phyloP scores from a whole-genome alignment of 1,139 yeast species.

The Geotrichum candidum region DNA sequence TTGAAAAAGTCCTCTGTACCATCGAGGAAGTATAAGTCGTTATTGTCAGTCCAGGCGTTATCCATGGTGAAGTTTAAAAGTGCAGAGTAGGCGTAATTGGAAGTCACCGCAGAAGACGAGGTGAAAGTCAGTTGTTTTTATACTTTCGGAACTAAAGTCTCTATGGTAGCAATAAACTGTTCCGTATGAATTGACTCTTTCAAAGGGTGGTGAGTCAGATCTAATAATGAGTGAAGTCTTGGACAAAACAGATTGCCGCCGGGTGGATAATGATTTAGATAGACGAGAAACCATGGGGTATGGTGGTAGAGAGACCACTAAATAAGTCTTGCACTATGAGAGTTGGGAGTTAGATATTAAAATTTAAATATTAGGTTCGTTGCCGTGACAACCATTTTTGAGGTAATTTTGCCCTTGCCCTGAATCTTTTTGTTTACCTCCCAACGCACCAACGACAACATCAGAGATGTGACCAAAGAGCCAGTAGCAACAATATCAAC shows the following conservation, averaged over 20 bases:
- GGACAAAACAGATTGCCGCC: not conserved
- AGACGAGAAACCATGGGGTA: not conserved
- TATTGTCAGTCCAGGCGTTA: constrained; percentile 4
- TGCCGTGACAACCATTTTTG: constrained; percentile 6
- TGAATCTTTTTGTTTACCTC: not conserved
- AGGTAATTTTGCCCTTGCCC: constrained; percentile 3
- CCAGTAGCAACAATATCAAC: too few species aligned
- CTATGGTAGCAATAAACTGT: not conserved
- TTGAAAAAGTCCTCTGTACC: constrained; percentile 8
- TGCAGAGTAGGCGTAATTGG: not conserved
- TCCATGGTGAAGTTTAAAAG: not conserved
- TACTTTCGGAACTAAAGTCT: not conserved
- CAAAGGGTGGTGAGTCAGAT: not conserved
- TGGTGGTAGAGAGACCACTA: not conserved
- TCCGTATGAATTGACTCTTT: not conserved
- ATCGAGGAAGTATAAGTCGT: constrained; percentile 5
- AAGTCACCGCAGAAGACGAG: not conserved
- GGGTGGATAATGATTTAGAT: not conserved
- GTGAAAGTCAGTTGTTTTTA: not conserved
- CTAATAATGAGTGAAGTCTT: not conserved
- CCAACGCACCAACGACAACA: not conserved
- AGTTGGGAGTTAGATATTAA: not conserved
- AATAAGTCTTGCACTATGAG: not conserved
- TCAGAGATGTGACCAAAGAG: too few species aligned
- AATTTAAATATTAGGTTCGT: not conserved